phyloP scores from a whole-genome alignment of 164 flowering plant species.

The Malania oleifera region DNA sequence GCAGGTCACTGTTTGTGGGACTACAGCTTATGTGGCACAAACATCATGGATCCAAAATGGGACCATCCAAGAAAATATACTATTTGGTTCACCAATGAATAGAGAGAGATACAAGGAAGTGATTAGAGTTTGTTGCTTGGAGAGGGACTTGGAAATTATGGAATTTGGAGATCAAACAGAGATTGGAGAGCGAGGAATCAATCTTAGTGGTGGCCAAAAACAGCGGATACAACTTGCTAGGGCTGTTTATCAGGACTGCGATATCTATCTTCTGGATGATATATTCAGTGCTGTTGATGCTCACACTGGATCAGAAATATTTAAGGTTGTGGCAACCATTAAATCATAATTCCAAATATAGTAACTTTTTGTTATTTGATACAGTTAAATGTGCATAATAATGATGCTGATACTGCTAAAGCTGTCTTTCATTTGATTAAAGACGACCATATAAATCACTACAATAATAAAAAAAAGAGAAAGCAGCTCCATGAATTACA shows the following conservation, averaged over 20 bases:
- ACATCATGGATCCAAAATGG: constrained; percentile 98
- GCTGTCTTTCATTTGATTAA: no score
- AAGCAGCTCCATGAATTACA: no score
- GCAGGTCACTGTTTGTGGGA: constrained; percentile 85
- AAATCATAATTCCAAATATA: no score
- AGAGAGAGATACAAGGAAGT: constrained; percentile 54
- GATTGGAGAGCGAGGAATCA: constrained; percentile 35
- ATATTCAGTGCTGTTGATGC: constrained; percentile 41
- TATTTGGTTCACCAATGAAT: constrained; percentile 84
- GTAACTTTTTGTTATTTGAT: no score
- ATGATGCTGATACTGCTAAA: no score
- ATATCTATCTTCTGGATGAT: constrained; percentile 91
- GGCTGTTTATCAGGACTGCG: constrained; percentile 94
- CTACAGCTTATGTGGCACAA: constrained; percentile 94
- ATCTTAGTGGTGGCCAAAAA: constrained; percentile 41
- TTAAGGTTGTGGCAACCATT: constrained; percentile 50
- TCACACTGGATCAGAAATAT: constrained; percentile 67
- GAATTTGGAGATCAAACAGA: constrained; percentile 47
- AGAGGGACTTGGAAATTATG: constrained; percentile 94
- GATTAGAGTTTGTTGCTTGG: constrained; percentile 75
- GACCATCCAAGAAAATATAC: constrained; percentile 82
- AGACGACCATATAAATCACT: no score
- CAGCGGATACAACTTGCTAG: constrained; percentile 47
- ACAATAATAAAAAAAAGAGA: no score
- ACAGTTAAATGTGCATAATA: no score